Evolutionary conservation across 352 stramenopile species (phyloP), one percentile per base, ranked within the genome.

Genomic region (Phytophthora cryptogea): DNA sequence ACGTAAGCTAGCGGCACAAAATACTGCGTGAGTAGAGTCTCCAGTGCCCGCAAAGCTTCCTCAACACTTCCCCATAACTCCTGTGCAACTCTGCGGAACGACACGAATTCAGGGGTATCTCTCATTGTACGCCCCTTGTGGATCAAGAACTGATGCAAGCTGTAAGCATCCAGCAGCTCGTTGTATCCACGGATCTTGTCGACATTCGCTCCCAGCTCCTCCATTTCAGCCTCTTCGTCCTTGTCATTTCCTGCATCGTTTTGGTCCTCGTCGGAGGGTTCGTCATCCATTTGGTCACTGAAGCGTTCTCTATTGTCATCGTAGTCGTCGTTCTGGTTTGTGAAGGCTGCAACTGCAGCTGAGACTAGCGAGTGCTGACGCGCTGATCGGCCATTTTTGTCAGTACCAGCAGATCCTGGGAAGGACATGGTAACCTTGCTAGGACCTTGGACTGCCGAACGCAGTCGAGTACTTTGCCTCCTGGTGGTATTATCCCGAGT

Each of bases 101-200:
- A 92, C 27, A 92, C 63, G 55, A 97, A 97, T 59, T 97, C 90
- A 44, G 88, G 84, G 23, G 87, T 94, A 16, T 94, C 78, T 32
- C 83, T 75, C 66, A 96, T 80, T 5, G 80, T 78, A 10, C 73
- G 65, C 2, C 89, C 90, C 49, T 96, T 89, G 58, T 92, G 86
- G 57, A 97, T 96, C 55, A 94, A 77, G 62, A 97, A 96, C 47
- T 96, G 83, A 43, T 97, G 86, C 14, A 96, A 64, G 23, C 79
- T 90, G 69, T 90, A 89, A 13, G 78, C 74, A 62, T 92, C 85
- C 36, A 92, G 55, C 13, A 92, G 75, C 39, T 91, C 80, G 45
- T 89, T 91, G 74, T 92, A 94, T 16, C 80, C 80, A 37, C 83
- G 80, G 37, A 92, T 84, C 58, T 92, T 91, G 16, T 88, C 82